These are phyloP conservation scores for Tirmania nivea DNA, from an alignment of 495 filamentous ascomycete species.

Conservation along the genomic window DNA sequence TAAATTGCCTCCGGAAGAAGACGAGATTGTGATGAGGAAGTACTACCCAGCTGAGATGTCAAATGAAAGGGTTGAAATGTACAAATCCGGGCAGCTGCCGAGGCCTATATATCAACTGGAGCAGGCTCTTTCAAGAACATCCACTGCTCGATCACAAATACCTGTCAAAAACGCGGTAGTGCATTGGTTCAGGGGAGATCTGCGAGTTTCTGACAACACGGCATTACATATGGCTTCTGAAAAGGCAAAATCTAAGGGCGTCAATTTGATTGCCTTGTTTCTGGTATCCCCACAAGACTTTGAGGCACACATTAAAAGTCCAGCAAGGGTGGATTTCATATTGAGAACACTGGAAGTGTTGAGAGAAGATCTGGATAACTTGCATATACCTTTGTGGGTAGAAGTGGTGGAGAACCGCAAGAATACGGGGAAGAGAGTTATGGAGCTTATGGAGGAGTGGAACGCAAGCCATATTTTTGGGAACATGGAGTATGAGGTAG, in stretches of 20 bases:
- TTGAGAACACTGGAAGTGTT: conserved; percentile 44
- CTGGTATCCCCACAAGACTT: conserved; percentile 72
- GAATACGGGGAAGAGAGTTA: conserved; percentile 38
- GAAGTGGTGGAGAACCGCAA: conserved; percentile 47
- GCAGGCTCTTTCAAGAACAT: conserved; percentile 32
- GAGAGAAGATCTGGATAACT: conserved; percentile 38
- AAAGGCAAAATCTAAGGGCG: conserved; percentile 21
- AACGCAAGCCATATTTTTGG: conserved; percentile 48
- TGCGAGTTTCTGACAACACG: conserved; percentile 54
- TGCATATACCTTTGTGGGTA: conserved; percentile 64
- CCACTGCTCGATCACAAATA: conserved; percentile 24
- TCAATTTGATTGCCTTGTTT: conserved; percentile 56
- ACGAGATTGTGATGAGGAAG: conserved; percentile 49
- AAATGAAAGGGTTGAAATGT: conserved; percentile 48
- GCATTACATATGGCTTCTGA: conserved; percentile 44
- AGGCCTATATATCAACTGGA: conserved; percentile 46
- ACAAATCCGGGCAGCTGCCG: conserved; percentile 40
- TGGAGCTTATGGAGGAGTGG: conserved; percentile 50
- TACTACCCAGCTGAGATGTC: conserved; percentile 78
- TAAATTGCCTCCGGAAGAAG: conserved; percentile 14
- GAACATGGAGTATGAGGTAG: conserved; percentile 60
- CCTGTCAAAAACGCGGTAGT: conserved; percentile 42
- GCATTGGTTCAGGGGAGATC: conserved; percentile 80
- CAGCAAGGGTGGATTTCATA: conserved; percentile 59
- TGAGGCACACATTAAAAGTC: conserved; percentile 54